Conservation (phyloP, 2,329 filamentous ascomycete species). For the Beauveria brongniartii region DNA sequence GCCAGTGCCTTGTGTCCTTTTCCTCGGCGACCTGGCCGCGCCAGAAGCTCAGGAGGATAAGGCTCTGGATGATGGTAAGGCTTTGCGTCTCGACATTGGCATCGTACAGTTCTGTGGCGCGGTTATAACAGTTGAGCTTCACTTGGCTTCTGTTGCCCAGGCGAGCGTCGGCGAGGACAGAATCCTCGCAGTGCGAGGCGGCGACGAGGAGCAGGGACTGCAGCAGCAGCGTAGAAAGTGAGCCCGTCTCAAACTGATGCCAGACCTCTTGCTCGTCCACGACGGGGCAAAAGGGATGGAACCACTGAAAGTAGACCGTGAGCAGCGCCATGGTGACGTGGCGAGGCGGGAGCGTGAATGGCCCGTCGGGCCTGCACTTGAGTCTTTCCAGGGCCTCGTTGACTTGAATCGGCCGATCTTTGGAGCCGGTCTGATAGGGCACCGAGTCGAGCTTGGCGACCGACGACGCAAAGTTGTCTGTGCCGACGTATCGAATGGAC, state of each 20-base stretch:
- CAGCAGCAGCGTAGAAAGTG: slow-evolving; percentile 36
- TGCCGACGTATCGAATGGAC: slow-evolving; percentile 35
- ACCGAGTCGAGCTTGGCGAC: slow-evolving; percentile 21
- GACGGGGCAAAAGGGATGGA: slow-evolving; percentile 44
- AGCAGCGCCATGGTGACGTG: slow-evolving; percentile 30
- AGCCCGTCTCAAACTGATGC: slow-evolving; percentile 25
- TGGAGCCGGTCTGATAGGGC: slow-evolving; percentile 23
- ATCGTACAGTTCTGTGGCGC: slow-evolving; percentile 40
- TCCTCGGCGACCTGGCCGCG: slow-evolving; percentile 33
- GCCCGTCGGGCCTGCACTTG: slow-evolving; percentile 9
- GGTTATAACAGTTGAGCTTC: slow-evolving; percentile 37
- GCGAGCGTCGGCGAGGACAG: slow-evolving; percentile 28
- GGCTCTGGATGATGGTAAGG: slow-evolving; percentile 33
- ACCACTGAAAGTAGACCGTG: slow-evolving; percentile 41
- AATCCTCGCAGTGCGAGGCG: slow-evolving; percentile 38
- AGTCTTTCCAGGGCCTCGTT: slow-evolving; percentile 15
- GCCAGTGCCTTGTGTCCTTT: slow-evolving; percentile 35
- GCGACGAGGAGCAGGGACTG: slow-evolving; percentile 43
- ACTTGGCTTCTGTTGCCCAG: slow-evolving; percentile 34
- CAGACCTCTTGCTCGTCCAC: slow-evolving; percentile 35
- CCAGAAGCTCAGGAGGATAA: slow-evolving; percentile 45
- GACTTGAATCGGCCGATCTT: slow-evolving; percentile 28
- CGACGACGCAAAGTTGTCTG: slow-evolving; percentile 20
- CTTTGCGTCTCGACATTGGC: slow-evolving; percentile 38
- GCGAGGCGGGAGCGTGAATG: slow-evolving; percentile 32